Conservation (phyloP, 1,139 yeast genomes). For the Saccharomyces hybrid region DNA sequence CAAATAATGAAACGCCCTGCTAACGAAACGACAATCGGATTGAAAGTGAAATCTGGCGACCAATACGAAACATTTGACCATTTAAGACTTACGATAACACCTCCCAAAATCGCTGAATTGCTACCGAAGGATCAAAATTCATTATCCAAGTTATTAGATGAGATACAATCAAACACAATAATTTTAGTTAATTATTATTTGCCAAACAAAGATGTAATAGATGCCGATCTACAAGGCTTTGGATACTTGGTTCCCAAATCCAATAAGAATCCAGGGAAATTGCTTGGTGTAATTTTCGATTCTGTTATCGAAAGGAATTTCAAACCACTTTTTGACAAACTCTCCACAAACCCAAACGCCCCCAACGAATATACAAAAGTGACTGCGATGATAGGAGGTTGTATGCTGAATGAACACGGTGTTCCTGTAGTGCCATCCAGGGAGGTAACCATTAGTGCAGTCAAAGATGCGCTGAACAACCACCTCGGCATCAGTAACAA, state of each 20-base stretch:
- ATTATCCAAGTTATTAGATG: constrained; percentile 23
- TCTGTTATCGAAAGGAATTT: constrained; percentile 62
- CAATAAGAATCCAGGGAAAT: constrained; percentile 45
- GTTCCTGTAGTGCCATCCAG: constrained; percentile 36
- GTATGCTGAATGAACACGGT: constrained; percentile 37
- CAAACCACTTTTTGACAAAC: constrained; percentile 22
- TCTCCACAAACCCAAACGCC: constrained; percentile 22
- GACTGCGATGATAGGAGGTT: constrained; percentile 91
- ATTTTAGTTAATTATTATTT: constrained; percentile 55
- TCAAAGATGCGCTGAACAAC: constrained; percentile 40
- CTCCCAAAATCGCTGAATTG: constrained; percentile 31
- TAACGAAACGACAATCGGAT: constrained; percentile 8
- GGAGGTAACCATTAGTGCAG: constrained; percentile 38
- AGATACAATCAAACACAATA: constrained; percentile 46
- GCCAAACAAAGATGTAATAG: constrained; percentile 35
- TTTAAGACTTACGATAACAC: constrained; percentile 49
- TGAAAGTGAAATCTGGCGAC: constrained; percentile 14
- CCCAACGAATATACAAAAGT: constrained; percentile 49
- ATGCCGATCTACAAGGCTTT: constrained; percentile 49
- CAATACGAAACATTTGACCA: constrained; percentile 38
- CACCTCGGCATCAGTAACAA: constrained; percentile 44
- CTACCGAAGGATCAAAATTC: constrained; percentile 12
- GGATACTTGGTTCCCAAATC: constrained; percentile 78
- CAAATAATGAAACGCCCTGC: constrained; percentile 7
- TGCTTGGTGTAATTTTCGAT: constrained; percentile 86